Evolutionary conservation across 306 rosid species (phyloP), one percentile per base, ranked within the genome.

Genomic region (Arachis stenosperma): DNA sequence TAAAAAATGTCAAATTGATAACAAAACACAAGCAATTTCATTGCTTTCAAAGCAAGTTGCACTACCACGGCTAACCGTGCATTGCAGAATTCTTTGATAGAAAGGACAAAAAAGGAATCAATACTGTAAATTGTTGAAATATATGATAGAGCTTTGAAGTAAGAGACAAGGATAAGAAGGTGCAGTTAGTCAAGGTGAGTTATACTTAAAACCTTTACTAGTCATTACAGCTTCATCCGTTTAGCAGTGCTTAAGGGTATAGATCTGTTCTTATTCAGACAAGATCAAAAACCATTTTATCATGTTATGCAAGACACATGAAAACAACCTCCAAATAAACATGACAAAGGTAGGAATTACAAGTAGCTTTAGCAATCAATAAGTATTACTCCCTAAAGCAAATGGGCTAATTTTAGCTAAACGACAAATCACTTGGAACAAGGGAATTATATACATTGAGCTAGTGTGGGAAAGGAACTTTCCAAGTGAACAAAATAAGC

Each of bases 361-460:
- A 15, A 46, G 47, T 65, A 40, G 12, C 44, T 58, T 62, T 39
- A 15, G 63, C 56, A 71, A 40, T 57, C 14, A 78, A 46, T 50
- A 8, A 46, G 40, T 41, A 58, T 74, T 67, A 8, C 58, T 61
- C 9, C 55, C n/a, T 61, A 17, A 40, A 61, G 51, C 51, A 61
- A 68, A 69, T 37, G 44, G 27, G 29, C 29, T 11, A 56, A 37
- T 9, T 50, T 61, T 14, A 44, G 44, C 60, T 22, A 51, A 52
- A 72, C 3, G 52, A 43, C 8, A 5, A 15, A 33, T 53, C 60
- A 53, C 29, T 15, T 48, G 50, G 33, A 53, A 60, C 47, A 71
- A 64, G 10, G 50, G 72, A 39, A 47, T 39, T 55, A 48, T 73
- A 48, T 50, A 59, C 36, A n/a, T 51, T 33, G 22, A 66, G 75